Evolutionary conservation across 2,329 filamentous ascomycete species (phyloP), one percentile per base, ranked within the genome.

Genomic region (Cytospora piceicola): DNA sequence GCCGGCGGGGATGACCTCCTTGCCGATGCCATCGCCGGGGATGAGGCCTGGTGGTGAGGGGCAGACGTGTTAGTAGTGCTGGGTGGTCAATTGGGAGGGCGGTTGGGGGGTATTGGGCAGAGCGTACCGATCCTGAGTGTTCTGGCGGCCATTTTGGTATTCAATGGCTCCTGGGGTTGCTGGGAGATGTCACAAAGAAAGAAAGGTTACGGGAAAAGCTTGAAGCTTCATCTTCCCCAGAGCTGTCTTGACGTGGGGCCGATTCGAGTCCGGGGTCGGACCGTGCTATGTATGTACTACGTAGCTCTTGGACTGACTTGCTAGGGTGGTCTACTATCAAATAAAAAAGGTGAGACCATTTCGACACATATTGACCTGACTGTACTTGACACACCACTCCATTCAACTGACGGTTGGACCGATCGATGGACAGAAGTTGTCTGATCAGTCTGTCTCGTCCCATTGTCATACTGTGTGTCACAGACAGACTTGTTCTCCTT

Each of bases 1-100:
- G 60, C 94, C 95, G 63, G 95, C 91, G 71, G 95, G 95, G 79
- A 99, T 98, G 78, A 99, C 95, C 82, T 99, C 95, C 77, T 92
- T 92, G 80, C 95, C 95, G 81, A 99, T 99, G 80, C 95, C 95
- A 81, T 99, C 95, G 76, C 95, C 95, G 73, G 95, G 92, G 77
- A 99, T 98, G 74, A 98, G 91, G 78, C 94, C 94, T 96, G 71
- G 14, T 39, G 2, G 36, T 55, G 17, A 30, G 20, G 57, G 59
- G 61, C 53, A 55, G 11, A 22, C 15, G 34, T 46, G 57, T 65
- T 22, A 36, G n/a, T 22, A 36, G n/a, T 53, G 52, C 29, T 64
- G 17, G 8, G 15, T 3, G 34, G 8, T 32, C n/a, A 60, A 59
- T 15, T 17, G 29, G 22, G 52, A 20, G 8, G 2, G 20, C n/a